Conservation (phyloP, 371 early-diverging fungal species). For the Mortierella sp. region DNA sequence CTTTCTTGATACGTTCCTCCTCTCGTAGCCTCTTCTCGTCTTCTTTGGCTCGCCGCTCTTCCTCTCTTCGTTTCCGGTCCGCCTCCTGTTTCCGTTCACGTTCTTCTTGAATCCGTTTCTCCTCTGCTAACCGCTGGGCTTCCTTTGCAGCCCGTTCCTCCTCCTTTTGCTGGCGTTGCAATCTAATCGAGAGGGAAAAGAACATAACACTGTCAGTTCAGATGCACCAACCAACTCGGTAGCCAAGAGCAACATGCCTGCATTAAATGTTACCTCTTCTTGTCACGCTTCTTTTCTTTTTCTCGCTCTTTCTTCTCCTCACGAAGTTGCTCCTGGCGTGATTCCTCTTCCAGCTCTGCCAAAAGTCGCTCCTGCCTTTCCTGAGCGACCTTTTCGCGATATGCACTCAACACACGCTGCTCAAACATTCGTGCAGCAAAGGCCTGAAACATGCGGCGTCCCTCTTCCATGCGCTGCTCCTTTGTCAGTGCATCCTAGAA, state of each 20-base stretch:
- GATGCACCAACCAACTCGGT: not conserved
- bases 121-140: slow-evolving; percentile 56
- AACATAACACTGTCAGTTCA: too few relatives aligned
- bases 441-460: slow-evolving; percentile 92
- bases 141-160: slow-evolving; percentile 76
- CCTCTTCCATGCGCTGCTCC: slow-evolving; percentile 92
- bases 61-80: slow-evolving; percentile 70
- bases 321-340: slow-evolving; percentile 72
- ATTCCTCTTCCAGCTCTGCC: slow-evolving; percentile 85
- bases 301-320: slow-evolving; percentile 76
- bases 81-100: slow-evolving; percentile 56
- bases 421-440: slow-evolving; percentile 97
- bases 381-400: slow-evolving; percentile 91
- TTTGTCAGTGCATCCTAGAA: slow-evolving; percentile 79
- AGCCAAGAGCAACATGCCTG: not conserved
- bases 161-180: slow-evolving; percentile 67
- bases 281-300: slow-evolving; percentile 75
- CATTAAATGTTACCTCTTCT: slow-evolving; percentile 61
- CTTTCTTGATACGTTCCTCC: slow-evolving; percentile 60
- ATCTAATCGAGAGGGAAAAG: slow-evolving; percentile 19
- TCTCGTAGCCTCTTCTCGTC: slow-evolving; percentile 64
- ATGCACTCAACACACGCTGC: slow-evolving; percentile 91
- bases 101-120: slow-evolving; percentile 45
- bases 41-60: slow-evolving; percentile 62
- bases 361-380: slow-evolving; percentile 85